Conservation (phyloP, 192 early-diverging fungal genomes). For the Mortierella hygrophila region DNA sequence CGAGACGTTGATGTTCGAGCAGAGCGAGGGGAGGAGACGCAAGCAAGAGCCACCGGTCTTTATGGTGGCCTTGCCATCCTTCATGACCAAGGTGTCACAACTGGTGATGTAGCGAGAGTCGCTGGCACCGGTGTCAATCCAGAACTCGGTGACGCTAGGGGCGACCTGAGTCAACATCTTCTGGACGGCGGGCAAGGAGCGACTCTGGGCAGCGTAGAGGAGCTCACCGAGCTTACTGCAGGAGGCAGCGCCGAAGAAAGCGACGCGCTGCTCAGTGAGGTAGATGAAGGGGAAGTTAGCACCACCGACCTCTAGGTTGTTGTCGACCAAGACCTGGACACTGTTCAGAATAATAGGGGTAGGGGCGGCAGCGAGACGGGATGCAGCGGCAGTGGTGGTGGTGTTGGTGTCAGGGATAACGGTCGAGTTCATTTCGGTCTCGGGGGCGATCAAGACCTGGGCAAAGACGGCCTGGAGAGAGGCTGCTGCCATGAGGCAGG, state of each 20-base stretch:
- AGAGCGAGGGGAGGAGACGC: conserved; percentile 46
- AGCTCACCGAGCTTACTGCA: conserved; percentile 37
- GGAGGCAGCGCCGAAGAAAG: conserved; percentile 16
- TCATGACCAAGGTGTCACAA: conserved; percentile 47
- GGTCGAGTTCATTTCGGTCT: conserved; percentile 47
- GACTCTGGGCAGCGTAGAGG: conserved; percentile 47
- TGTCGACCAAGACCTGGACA: conserved; percentile 41
- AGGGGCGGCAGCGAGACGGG: neutral
- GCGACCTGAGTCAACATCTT: conserved; percentile 42
- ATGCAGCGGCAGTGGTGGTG: neutral
- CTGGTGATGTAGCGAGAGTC: conserved; percentile 27
- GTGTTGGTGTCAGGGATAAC: neutral
- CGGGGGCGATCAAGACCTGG: conserved; percentile 50
- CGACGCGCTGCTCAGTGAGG: conserved; percentile 46
- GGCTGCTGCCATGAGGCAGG: conserved; percentile 45
- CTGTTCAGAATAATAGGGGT: conserved; percentile 29
- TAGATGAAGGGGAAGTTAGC: conserved; percentile 48
- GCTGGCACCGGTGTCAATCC: conserved; percentile 47
- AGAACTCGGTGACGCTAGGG: conserved; percentile 34
- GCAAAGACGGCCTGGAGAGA: conserved; percentile 45
- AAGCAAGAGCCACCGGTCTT: conserved; percentile 39
- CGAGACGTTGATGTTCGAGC: conserved; percentile 43
- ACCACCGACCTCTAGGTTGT: conserved; percentile 48
- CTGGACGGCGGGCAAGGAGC: conserved; percentile 27
- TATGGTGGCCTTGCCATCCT: conserved; percentile 31